Conservation (phyloP, 495 filamentous ascomycete genomes). For the Aspergillus affinis region DNA sequence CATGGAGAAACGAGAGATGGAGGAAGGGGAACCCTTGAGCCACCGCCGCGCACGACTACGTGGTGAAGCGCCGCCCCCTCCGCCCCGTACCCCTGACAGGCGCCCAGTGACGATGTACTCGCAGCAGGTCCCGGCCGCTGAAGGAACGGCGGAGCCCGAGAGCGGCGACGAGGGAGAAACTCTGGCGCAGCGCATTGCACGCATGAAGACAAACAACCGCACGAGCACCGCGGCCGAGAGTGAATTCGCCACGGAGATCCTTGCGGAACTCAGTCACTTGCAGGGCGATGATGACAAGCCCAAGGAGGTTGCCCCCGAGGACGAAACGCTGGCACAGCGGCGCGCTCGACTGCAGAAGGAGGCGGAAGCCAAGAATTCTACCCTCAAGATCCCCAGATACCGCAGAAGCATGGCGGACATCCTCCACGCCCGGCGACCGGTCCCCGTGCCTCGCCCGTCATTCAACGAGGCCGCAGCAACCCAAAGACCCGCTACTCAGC, state of each 20-base stretch:
- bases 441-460: constrained; percentile 31
- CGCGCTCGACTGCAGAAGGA: constrained; percentile 77
- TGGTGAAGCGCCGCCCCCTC: constrained; percentile 44
- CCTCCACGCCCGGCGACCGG: constrained; percentile 54
- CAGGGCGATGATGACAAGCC: constrained; percentile 26
- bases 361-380: constrained; percentile 45
- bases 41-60: constrained; percentile 73
- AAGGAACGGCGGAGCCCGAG: constrained; percentile 22
- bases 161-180: constrained; percentile 74
- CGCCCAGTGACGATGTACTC: constrained; percentile 41
- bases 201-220: constrained; percentile 58
- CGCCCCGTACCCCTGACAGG: constrained; percentile 29
- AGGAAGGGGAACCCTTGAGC: constrained; percentile 90
- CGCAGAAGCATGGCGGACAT: constrained; percentile 71
- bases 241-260: constrained; percentile 76
- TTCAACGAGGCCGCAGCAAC: constrained; percentile 28
- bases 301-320: constrained; percentile 42
- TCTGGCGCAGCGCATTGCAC: constrained; percentile 68
- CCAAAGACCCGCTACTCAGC: constrained; percentile 10
- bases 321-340: constrained; percentile 89
- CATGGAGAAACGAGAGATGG: constrained; percentile 78
- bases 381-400: constrained; percentile 32
- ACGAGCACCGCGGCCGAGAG: constrained; percentile 62
- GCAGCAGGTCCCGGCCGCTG: constrained; percentile 17
- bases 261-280: constrained; percentile 66